These are phyloP conservation scores for Biscutella laevigata DNA, from an alignment of 441 rosid species.

Conservation along the genomic window DNA sequence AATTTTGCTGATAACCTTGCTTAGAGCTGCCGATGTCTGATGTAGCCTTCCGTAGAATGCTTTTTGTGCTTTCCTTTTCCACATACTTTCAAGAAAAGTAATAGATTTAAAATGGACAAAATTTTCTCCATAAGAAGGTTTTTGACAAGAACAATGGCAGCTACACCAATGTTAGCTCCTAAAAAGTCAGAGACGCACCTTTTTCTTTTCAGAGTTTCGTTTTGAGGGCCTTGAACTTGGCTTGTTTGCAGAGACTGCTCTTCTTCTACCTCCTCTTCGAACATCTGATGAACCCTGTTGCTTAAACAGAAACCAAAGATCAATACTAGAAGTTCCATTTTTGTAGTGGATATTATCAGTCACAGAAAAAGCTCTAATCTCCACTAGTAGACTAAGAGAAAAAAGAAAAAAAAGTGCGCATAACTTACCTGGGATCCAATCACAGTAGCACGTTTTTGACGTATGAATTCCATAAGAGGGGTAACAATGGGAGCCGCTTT, in stretches of 20 bases:
- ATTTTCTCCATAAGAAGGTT: background rate
- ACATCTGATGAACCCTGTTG: slow-evolving; percentile 35
- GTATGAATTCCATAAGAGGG: slow-evolving; percentile 77
- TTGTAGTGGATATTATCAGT: background rate
- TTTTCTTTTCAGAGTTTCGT: slow-evolving; percentile 47
- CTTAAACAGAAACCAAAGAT: slow-evolving; percentile 17
- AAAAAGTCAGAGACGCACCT: slow-evolving; percentile 28
- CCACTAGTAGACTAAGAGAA: background rate
- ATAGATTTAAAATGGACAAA: background rate
- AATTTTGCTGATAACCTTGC: slow-evolving; percentile 30
- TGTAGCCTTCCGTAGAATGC: slow-evolving; percentile 26
- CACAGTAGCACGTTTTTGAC: slow-evolving; percentile 55
- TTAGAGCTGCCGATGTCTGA: slow-evolving; percentile 26
- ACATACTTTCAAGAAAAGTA: slow-evolving; percentile 35
- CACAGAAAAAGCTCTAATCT: background rate
- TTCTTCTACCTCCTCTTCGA: slow-evolving; percentile 46
- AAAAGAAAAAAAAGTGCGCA: background rate
- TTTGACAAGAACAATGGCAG: background rate
- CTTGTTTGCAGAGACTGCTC: slow-evolving; percentile 34
- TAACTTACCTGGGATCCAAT: slow-evolving; percentile 41
- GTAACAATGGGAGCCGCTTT: slow-evolving; percentile 47
- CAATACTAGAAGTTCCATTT: background rate
- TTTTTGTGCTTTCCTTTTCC: slow-evolving; percentile 38
- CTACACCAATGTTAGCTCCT: background rate
- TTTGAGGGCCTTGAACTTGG: slow-evolving; percentile 35